Evolutionary conservation across 306 rosid genomes (phyloP), one percentile per base, ranked within the genome.

Genomic region (Pyrus communis): DNA sequence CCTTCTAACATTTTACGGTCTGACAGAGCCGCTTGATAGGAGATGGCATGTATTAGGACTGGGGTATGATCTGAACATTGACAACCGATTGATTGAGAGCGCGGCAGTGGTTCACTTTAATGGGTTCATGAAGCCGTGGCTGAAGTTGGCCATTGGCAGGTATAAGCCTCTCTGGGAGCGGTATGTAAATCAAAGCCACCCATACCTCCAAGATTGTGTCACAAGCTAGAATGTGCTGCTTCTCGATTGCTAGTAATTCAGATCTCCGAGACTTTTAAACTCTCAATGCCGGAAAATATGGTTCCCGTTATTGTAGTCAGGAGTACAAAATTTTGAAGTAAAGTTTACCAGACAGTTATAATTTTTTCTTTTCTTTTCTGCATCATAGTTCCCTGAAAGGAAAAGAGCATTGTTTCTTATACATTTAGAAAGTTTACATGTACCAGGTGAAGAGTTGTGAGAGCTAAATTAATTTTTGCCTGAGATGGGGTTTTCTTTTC

Each of bases 31-130:
- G 43, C 99, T 96, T 67, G 99, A 96, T 71, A 85, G 99, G 80
- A 96, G 99, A 93, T 96, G 99, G 99, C 99, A 96, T 81, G 99
- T 93, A 38, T 82, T 96, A 82, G 99, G 99, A 82, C 81, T 96
- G 84, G 99, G 99, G 49, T 92, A 92, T 77, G 97, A 96, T 84
- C 82, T 83, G 69, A 91, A 93, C 60, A 89, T 96, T 66, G 99
- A 96, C 86, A 89, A 85, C 75, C 92, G 99, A 45, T 84, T 96
- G 84, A 96, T 93, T 63, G 98, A 96, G 78, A 96, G 93, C 52
- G 99, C 97, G 0, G 98, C 97, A 1, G 99, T 91, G 33, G 81
- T 96, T 82, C 99, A 96, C 86, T 96, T 81, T 73, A 96, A 91
- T 4, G 99, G 99, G 75, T 91, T 89, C 82, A 96, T 96, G 98